Conservation (phyloP, 2,329 filamentous ascomycete species). For the Daldinia sp. region DNA sequence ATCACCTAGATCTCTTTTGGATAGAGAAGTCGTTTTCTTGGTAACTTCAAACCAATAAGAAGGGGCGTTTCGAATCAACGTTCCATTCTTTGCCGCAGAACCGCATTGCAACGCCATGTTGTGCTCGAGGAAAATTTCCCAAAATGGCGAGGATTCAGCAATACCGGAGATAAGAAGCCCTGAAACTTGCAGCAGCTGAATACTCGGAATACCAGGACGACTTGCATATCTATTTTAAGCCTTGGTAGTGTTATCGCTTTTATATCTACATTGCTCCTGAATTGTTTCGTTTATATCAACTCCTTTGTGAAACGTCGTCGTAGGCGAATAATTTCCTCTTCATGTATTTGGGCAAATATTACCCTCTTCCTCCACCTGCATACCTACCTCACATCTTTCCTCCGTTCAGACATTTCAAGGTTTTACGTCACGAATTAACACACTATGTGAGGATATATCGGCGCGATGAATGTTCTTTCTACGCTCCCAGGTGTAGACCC, state of each 20-base stretch:
- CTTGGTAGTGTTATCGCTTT: not conserved
- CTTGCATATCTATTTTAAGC: slow-evolving; percentile 4
- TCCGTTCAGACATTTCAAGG: not conserved
- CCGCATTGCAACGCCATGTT: not conserved
- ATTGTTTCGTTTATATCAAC: slow-evolving; percentile 1
- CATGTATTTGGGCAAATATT: not conserved
- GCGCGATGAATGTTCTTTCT: not conserved
- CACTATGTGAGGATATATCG: not conserved
- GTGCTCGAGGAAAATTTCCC: slow-evolving; percentile 7
- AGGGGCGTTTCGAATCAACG: not conserved
- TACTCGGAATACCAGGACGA: not conserved
- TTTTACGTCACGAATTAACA: not conserved
- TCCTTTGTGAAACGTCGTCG: not conserved
- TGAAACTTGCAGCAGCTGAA: not conserved
- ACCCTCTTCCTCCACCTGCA: not conserved
- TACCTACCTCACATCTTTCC: not conserved
- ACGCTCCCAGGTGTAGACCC: not conserved
- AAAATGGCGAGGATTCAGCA: slow-evolving; percentile 1
- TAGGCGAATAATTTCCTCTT: too few relatives aligned
- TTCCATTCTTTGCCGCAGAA: slow-evolving; percentile 4
- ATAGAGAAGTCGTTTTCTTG: too few relatives aligned
- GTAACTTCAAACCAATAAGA: not conserved
- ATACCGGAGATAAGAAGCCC: not conserved
- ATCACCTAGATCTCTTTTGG: not conserved
- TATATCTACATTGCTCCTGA: not conserved